Conservation (phyloP, 2,329 filamentous ascomycete species). For the Gnomoniopsis smithogilvyi region DNA sequence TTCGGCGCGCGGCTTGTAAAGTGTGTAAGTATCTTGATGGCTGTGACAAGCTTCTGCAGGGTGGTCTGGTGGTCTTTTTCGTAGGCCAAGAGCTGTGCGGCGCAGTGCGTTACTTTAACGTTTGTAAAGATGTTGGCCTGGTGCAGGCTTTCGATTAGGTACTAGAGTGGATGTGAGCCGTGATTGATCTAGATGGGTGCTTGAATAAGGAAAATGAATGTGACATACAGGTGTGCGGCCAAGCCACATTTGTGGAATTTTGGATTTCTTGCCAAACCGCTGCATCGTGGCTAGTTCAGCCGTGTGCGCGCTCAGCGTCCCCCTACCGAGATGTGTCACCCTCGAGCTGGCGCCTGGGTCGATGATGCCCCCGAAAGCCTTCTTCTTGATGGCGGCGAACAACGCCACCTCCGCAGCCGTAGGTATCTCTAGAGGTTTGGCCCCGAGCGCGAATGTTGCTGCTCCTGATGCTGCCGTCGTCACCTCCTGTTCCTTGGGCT, state of each 20-base stretch:
- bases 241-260: slow-evolving; percentile 11
- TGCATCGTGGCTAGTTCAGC: slow-evolving; percentile 8
- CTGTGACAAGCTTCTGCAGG: slow-evolving; percentile 11
- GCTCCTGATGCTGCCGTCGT: too few relatives aligned
- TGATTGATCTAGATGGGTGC: neutral
- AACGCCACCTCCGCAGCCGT: neutral
- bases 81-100: neutral
- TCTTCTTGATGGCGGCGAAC: neutral
- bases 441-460: too few relatives aligned
- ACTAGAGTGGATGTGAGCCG: neutral
- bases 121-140: neutral
- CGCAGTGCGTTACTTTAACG: neutral
- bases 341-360: too few relatives aligned
- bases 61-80: neutral
- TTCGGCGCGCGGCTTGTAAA: neutral
- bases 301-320: slow-evolving; percentile 9
- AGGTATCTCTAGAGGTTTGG: too few relatives aligned
- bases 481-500: too few relatives aligned
- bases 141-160: neutral
- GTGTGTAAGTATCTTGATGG: slow-evolving; percentile 3
- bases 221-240: slow-evolving; percentile 8
- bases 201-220: neutral
- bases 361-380: neutral
- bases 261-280: neutral
- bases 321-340: slow-evolving; percentile 1